Base-by-base conservation (phyloP, 331 rosid species). In the Malus hybrid region DNA sequence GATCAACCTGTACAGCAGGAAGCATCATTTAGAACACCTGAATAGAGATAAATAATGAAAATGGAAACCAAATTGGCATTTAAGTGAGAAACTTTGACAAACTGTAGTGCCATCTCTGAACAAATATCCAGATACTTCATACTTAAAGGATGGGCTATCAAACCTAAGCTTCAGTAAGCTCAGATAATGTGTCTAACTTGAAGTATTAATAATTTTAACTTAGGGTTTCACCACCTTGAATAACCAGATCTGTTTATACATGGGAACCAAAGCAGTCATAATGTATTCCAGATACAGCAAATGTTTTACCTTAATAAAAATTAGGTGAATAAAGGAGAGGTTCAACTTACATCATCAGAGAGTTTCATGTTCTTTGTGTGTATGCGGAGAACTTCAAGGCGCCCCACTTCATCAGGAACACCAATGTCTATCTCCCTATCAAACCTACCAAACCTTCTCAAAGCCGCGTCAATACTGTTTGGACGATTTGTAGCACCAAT, bases 401-500 rank as follows among this genome's bases (percentile, higher is more conserved):
- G 83, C 18, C 94, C 94, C 9, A 85, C 70, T 75, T 89, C 94
- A 81, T 89, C 91, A 14, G 90, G 91, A 68, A 89, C 93, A 64
- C 93, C 93, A 55, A 83, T 87, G 79, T 89, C 93, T 73, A 89
- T 87, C 80, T 87, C 94, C 81, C 94, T 82, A 70, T 89, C 94
- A 80, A 87, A 89, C 61, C 90, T 86, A 42, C 91, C 94, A 85
- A 89, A 87, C 84, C 94, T 87, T 73, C 91, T 87, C 85, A 89
- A 73, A 59, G 94, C 90, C 1, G 86, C 80, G 59, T 89, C 94
- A 74, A 89, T 82, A 79, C 87, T 87, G 79, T 89, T 89, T 11
- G 93, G 93, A 31, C 93, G 91, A 80, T 89, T 87, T 28, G 93
- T 89, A 44, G 93, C 93, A 18, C 94, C 94, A 28, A 89, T 87